phyloP scores from a whole-genome alignment of 176 grass and related monocot species.

The Ampelocalamus luodianensis region DNA sequence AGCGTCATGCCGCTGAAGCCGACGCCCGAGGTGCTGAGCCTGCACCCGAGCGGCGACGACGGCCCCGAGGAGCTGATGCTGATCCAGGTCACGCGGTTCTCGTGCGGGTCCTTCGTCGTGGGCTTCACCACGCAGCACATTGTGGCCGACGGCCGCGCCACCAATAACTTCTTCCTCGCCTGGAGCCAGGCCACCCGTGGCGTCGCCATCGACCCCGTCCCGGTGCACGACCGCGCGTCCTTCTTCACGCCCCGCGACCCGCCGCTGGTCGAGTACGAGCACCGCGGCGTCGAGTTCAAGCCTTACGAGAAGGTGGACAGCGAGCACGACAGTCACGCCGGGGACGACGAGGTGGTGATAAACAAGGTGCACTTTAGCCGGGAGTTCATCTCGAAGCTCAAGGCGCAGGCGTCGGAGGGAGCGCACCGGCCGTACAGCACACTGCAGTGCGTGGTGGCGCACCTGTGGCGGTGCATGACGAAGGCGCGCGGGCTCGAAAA shows the following conservation, averaged over 20 bases:
- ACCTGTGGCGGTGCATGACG: constrained; percentile 42
- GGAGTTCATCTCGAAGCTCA: constrained; percentile 44
- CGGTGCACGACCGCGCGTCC: constrained; percentile 34
- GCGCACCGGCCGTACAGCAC: constrained; percentile 39
- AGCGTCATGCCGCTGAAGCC: constrained; percentile 5
- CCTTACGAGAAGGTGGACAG: not conserved
- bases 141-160: constrained; percentile 38
- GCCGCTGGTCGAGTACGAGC: constrained; percentile 29
- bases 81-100: constrained; percentile 32
- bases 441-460: constrained; percentile 39
- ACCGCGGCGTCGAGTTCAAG: constrained; percentile 49
- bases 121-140: constrained; percentile 42
- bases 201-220: not conserved
- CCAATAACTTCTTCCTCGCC: constrained; percentile 41
- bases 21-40: not conserved
- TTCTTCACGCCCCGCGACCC: constrained; percentile 27
- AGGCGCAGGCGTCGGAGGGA: constrained; percentile 17
- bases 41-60: constrained; percentile 15
- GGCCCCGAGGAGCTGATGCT: constrained; percentile 27
- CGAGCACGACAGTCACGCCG: not conserved
- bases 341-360: constrained; percentile 23
- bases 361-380: constrained; percentile 29
- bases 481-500: constrained; percentile 36
- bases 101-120: constrained; percentile 36
- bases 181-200: constrained; percentile 50